Evolutionary conservation across 106 monocot genomes (phyloP).

Genomic region (Acorus calamus): DNA sequence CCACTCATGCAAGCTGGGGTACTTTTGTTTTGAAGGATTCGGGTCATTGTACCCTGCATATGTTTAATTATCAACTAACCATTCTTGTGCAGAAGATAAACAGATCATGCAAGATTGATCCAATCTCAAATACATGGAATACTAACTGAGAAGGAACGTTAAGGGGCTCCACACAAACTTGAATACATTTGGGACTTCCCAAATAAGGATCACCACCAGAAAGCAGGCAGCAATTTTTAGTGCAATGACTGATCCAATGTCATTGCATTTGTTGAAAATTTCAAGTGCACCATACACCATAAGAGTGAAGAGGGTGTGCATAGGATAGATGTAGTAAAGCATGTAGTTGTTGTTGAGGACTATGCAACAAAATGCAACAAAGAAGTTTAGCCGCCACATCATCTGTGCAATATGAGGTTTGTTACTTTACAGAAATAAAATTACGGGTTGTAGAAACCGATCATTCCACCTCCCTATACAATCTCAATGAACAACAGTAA

Average conservation of each 20-base stretch:
- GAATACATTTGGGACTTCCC: slow-evolving; percentile 94
- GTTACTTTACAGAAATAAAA: no score
- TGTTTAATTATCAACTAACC: no score
- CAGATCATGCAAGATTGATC: no score
- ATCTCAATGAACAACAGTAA: no score
- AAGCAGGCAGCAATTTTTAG: slow-evolving; percentile 63
- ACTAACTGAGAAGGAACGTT: slow-evolving; percentile 77
- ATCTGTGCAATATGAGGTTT: slow-evolving; percentile 41
- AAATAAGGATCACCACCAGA: slow-evolving; percentile 75
- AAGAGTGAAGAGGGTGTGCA: slow-evolving; percentile 98
- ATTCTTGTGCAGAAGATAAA: no score
- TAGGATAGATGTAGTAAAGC: slow-evolving; percentile 96
- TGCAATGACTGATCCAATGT: slow-evolving; percentile 61
- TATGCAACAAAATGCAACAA: slow-evolving; percentile 87
- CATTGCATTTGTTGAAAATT: slow-evolving; percentile 79
- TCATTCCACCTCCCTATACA: no score
- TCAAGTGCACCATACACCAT: slow-evolving; percentile 93
- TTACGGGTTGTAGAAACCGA: no score
- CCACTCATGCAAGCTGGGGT: slow-evolving; percentile 86
- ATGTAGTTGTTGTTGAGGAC: slow-evolving; percentile 89
- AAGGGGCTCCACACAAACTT: slow-evolving; percentile 84
- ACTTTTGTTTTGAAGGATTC: slow-evolving; percentile 63
- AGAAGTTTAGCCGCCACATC: slow-evolving; percentile 98
- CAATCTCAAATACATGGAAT: not conserved
- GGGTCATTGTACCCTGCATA: slow-evolving; percentile 78